Evolutionary conservation across 2,329 filamentous ascomycete genomes (phyloP).

Genomic region (Fusarium beomiforme): DNA sequence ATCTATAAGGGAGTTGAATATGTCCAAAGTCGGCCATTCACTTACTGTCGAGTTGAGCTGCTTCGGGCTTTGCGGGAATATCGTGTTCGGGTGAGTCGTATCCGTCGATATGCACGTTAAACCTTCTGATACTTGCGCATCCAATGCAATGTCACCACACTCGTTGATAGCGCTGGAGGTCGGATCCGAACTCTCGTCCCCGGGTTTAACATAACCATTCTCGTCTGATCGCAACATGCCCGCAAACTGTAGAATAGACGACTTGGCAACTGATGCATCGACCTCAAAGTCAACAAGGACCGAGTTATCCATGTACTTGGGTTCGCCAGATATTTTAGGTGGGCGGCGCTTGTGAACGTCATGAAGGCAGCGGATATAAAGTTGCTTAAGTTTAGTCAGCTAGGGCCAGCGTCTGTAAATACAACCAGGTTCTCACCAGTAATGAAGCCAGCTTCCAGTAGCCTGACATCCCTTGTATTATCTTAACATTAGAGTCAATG

Average conservation of each 20-base stretch:
- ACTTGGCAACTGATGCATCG: background rate
- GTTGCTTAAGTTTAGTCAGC: background rate
- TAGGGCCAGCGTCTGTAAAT: too few species aligned
- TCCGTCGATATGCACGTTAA: background rate
- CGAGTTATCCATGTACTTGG: background rate
- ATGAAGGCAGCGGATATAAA: background rate
- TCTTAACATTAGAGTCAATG: background rate
- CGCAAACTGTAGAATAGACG: background rate
- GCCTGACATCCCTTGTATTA: background rate
- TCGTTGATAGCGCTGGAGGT: fast-evolving
- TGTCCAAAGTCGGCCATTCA: background rate
- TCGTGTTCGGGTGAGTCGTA: background rate
- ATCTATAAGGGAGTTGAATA: slow-evolving; percentile 8
- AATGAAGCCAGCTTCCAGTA: slow-evolving; percentile 3
- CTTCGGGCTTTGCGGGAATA: fast-evolving
- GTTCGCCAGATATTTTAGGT: fast-evolving
- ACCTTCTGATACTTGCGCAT: fast-evolving
- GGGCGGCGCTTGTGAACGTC: background rate
- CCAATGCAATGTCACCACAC: fast-evolving
- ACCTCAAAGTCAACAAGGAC: background rate
- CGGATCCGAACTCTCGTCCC: background rate
- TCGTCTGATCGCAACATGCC: background rate
- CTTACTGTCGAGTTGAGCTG: fast-evolving
- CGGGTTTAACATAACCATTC: background rate
- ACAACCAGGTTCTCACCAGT: fast-evolving